Conservation (phyloP, 1,284 basidiomycete species). For the Cryptococcus floricola region DNA sequence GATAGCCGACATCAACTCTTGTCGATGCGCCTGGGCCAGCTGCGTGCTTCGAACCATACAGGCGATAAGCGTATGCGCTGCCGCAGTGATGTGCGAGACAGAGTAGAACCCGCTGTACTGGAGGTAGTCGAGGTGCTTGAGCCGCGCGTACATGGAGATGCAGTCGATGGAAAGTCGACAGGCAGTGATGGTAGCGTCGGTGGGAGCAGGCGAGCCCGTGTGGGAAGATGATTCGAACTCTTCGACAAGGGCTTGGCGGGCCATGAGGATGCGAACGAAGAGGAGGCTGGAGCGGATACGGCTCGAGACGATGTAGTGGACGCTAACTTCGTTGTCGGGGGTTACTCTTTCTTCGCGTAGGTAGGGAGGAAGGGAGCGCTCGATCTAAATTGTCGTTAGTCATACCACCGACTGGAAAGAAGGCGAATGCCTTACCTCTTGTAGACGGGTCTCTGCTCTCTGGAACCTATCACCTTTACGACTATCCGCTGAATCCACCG, state of each 20-base stretch:
- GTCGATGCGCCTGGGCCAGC: conserved; percentile 7
- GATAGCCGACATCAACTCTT: conserved; percentile 8
- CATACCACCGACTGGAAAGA: not conserved
- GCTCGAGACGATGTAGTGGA: conserved; percentile 5
- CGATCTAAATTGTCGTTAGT: conserved; percentile 5
- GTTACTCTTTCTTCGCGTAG: conserved; percentile 1
- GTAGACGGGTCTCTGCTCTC: conserved; percentile 3
- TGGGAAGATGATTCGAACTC: conserved; percentile 4
- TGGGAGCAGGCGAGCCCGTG: not conserved
- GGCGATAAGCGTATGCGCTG: conserved; percentile 12
- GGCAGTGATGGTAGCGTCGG: conserved; percentile 6
- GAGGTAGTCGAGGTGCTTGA: conserved; percentile 6
- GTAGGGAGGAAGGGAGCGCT: conserved; percentile 7
- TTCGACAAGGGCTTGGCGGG: conserved; percentile 12
- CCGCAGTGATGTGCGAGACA: conserved; percentile 12
- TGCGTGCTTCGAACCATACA: conserved; percentile 7
- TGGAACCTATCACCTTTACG: conserved; percentile 1
- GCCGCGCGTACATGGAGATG: conserved; percentile 3
- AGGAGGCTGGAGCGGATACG: conserved; percentile 6
- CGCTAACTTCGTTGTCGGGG: not conserved
- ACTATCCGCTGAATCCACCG: not conserved
- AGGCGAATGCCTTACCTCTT: conserved; percentile 2
- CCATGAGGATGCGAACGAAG: conserved; percentile 9
- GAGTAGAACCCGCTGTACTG: conserved; percentile 11
- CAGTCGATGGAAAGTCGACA: conserved; percentile 6